Evolutionary conservation across 2,329 filamentous ascomycete genomes (phyloP), one percentile per base, ranked within the genome.

Genomic region (Pseudogymnoascus pannorum): DNA sequence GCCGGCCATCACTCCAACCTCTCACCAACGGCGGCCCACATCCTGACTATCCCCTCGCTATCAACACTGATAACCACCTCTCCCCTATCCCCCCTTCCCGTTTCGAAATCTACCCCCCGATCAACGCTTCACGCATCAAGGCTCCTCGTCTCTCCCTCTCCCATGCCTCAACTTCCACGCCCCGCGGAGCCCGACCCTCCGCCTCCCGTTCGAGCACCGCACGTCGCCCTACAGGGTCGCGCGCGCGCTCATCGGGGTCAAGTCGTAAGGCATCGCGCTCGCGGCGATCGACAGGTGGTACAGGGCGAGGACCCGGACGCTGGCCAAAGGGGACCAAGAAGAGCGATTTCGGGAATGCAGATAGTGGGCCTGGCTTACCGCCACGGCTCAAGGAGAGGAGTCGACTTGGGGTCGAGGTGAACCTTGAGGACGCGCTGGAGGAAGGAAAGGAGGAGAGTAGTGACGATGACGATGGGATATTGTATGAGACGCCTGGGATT

Each of bases 31-130:
- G 57, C 22, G 31, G 22, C 3, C 35, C n/a, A 11, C 26, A 35
- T 16, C 31, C 57, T 18, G 57, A 35, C 22, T 58, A 35, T 4
- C 29, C n/a, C 16, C 31, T 35, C 57, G n/a, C 26, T 14, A 58
- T 38, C 57, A n/a, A 58, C 29, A 29, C 24, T 8, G 44, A 11
- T 4, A 5, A 51, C 24, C 1, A 51, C 24, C 5, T 16, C 26
- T 48, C 57, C 14, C 73, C 77, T 57, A 88, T 94, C 24, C 88
- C 89, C 2, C 78, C 85, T 0, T 85, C 79, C 1, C 83, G 90
- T 33, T 95, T 91, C 72, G 87, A 92, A 68, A 84, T 94, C 40
- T 93, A 89, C 68, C 91, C 91, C 7, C 83, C 87, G 0, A 75
- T 88, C 7, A 82, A 82, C 18, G 81, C 81, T 33, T 64, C 70